Percentiles rank a stretch among this genome's conserved stretches.
phyloP scores from a whole-genome alignment of 2,329 filamentous ascomycete species.

The Clarireedia paspali region DNA sequence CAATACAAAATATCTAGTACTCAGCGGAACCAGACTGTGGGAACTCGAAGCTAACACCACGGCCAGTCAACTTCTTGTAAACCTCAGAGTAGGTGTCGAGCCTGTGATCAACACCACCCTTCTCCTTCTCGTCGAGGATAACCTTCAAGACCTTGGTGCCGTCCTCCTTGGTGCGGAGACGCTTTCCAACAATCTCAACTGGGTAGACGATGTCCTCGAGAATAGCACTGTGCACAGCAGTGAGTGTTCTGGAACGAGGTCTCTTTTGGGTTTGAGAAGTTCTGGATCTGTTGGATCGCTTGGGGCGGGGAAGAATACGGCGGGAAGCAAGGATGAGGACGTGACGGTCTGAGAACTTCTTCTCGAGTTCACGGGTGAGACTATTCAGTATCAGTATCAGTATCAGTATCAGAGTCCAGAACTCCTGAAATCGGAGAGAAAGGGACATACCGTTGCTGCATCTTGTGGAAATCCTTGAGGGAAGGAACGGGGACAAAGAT shows the following conservation, averaged over 20 bases:
- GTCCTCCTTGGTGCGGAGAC: constrained; percentile 97
- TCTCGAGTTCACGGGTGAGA: constrained; percentile 99
- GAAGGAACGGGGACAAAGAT: constrained; percentile 99
- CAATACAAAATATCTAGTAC: constrained; percentile 54
- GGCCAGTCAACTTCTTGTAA: constrained; percentile 95
- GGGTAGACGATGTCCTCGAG: constrained; percentile 97
- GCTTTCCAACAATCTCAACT: constrained; percentile 99
- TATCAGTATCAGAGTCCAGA: not conserved
- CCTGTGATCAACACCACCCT: constrained; percentile 97
- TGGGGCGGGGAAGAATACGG: constrained; percentile 96
- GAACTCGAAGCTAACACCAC: constrained; percentile 97
- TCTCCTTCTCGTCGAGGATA: constrained; percentile 99
- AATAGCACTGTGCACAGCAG: constrained; percentile 97
- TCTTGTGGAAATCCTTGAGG: constrained; percentile 97
- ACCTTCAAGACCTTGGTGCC: constrained; percentile 98
- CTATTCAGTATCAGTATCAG: constrained; percentile 37
- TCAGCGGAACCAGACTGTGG: constrained; percentile 73
- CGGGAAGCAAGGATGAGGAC: constrained; percentile 98
- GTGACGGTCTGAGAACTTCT: constrained; percentile 99
- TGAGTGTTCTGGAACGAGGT: constrained; percentile 93
- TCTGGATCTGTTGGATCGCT: constrained; percentile 95
- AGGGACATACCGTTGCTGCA: constrained; percentile 90
- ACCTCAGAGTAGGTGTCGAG: constrained; percentile 99
- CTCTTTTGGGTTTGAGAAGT: constrained; percentile 98
- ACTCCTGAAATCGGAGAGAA: not conserved